Percentiles rank a stretch among this genome's conserved stretches.
Evolutionary conservation across 225 moss, liverwort and hornwort genomes (phyloP).

Genomic region (Pleurozium schreberi): DNA sequence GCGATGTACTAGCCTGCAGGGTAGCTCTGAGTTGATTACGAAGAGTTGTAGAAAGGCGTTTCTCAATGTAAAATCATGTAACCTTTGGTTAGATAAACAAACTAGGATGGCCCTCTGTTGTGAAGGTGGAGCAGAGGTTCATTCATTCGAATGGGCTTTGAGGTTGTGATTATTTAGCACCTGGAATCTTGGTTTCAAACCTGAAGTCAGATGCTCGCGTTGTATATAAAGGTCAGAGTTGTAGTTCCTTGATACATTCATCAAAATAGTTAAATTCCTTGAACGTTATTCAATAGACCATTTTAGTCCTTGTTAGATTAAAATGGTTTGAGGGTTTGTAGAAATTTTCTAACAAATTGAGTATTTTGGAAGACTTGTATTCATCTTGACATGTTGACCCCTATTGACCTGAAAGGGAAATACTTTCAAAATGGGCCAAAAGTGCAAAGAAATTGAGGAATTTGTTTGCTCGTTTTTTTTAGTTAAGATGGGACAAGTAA

Average conservation of each 20-base stretch:
- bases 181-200: neutral
- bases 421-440: too few species aligned
- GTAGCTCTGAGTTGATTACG: conserved; percentile 1
- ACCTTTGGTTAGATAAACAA: conserved; percentile 18
- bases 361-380: too few species aligned
- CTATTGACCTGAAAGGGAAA: too few species aligned
- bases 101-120: conserved; percentile 15
- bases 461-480: too few species aligned
- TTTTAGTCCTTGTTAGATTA: too few species aligned
- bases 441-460: too few species aligned
- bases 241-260: neutral
- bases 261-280: too few species aligned
- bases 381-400: too few species aligned
- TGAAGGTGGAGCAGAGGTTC: conserved; percentile 21
- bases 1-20: neutral
- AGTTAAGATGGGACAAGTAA: too few species aligned
- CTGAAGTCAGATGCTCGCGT: conserved; percentile 2
- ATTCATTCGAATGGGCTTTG: conserved; percentile 8
- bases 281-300: too few species aligned
- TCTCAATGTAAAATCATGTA: conserved; percentile 20
- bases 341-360: too few species aligned
- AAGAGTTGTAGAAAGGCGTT: conserved; percentile 11
- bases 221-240: conserved; percentile 39
- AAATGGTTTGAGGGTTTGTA: too few species aligned
- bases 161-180: conserved; percentile 3